Evolutionary conservation across 768 basidiomycete species (phyloP).

Genomic region (Amanita pseudoporphyria): DNA sequence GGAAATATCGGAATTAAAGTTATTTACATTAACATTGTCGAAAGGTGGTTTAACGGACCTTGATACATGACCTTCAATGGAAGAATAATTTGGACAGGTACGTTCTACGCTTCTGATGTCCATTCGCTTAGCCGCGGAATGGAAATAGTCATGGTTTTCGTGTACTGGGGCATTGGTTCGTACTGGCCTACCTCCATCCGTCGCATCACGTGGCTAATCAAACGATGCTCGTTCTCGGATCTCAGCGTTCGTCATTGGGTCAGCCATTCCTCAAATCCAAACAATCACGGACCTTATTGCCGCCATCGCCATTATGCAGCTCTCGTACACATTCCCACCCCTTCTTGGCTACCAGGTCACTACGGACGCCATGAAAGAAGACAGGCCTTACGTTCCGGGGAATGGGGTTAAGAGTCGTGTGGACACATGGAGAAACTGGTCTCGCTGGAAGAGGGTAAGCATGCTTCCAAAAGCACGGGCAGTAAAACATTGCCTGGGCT

Average conservation of each 20-base stretch:
- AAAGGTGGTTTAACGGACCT: neutral
- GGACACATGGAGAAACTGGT: conserved; percentile 31
- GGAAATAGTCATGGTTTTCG: too few species aligned
- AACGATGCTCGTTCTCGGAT: too few species aligned
- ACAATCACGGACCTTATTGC: conserved; percentile 47
- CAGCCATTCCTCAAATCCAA: too few species aligned
- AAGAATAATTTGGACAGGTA: neutral
- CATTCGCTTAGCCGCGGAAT: neutral
- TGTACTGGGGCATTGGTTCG: neutral
- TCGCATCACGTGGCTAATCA: too few species aligned
- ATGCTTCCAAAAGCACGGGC: too few species aligned
- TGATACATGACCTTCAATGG: neutral
- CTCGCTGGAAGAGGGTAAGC: conserved; percentile 30
- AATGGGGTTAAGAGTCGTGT: conserved; percentile 19
- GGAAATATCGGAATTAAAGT: conserved; percentile 59
- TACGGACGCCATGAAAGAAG: conserved; percentile 31
- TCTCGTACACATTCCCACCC: conserved; percentile 46
- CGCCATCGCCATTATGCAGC: conserved; percentile 52
- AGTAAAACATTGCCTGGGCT: too few species aligned
- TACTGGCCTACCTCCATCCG: too few species aligned
- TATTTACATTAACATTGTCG: conserved; percentile 43
- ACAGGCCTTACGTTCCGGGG: conserved; percentile 22
- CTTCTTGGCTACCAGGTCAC: too few species aligned
- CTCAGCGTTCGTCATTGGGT: too few species aligned
- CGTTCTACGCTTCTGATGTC: neutral